Evolutionary conservation across 176 grass and related monocot genomes (phyloP).

Genomic region (Bothriochloa decipiens): DNA sequence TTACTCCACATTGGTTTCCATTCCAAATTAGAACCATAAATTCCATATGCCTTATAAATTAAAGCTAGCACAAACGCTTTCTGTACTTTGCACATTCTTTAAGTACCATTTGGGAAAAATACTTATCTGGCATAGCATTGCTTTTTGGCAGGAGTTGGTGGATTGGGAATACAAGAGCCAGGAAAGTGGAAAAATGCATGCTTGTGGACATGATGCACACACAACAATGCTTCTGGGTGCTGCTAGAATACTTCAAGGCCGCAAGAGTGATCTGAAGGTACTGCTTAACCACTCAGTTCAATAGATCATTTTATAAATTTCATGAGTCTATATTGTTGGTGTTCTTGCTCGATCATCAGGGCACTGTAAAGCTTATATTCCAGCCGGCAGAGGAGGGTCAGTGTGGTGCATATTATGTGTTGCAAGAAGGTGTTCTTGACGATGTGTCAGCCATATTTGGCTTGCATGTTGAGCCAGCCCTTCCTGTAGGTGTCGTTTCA

Average conservation of each 20-base stretch:
- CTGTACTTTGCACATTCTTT: neutral
- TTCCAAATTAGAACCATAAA: neutral
- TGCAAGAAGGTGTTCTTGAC: slow-evolving; percentile 52
- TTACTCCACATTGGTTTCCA: neutral
- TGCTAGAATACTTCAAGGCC: slow-evolving; percentile 73
- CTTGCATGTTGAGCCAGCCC: slow-evolving; percentile 43
- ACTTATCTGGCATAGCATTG: neutral
- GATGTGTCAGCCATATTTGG: slow-evolving; percentile 51
- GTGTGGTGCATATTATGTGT: slow-evolving; percentile 48
- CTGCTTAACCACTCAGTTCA: neutral
- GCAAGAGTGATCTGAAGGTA: slow-evolving; percentile 65
- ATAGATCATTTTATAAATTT: neutral
- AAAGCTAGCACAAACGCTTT: neutral
- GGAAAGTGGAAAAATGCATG: slow-evolving; percentile 73
- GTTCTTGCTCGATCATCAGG: slow-evolving; percentile 29
- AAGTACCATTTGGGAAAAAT: neutral
- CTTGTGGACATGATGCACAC: slow-evolving; percentile 81
- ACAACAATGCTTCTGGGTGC: slow-evolving; percentile 85
- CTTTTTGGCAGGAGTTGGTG: slow-evolving; percentile 59
- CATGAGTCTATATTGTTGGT: neutral
- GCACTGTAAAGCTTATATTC: slow-evolving; percentile 64
- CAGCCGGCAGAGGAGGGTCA: slow-evolving; percentile 61
- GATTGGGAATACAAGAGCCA: slow-evolving; percentile 87
- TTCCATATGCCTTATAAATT: neutral
- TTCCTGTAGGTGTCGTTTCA: slow-evolving; percentile 41